phyloP scores from a whole-genome alignment of 768 basidiomycete species.

The Porphyrellus cyaneotinctus region DNA sequence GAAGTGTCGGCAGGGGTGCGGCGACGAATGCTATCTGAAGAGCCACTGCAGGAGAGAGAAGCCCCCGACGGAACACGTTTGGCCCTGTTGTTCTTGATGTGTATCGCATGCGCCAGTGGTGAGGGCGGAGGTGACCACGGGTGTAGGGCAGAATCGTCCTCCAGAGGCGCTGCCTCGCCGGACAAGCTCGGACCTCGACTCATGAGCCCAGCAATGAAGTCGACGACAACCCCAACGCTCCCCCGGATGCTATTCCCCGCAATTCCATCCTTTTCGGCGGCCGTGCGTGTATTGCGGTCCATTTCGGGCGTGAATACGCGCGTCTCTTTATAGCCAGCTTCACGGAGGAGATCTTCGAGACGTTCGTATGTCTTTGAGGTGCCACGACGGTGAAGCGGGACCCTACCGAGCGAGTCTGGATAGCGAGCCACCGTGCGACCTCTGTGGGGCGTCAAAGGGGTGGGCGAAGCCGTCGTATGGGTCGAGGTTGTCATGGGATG shows the following conservation, averaged over 20 bases:
- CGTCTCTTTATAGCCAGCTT: conserved; percentile 92
- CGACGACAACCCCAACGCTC: conserved; percentile 55
- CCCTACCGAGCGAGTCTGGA: conserved; percentile 56
- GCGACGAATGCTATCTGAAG: conserved; percentile 21
- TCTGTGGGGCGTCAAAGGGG: conserved; percentile 40
- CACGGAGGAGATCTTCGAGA: conserved; percentile 78
- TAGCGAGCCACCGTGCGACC: conserved; percentile 47
- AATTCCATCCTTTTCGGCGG: conserved; percentile 22
- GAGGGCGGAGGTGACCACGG: conserved; percentile 26
- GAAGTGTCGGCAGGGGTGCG: conserved; percentile 10
- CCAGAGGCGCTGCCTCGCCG: conserved; percentile 13
- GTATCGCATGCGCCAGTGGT: conserved; percentile 16
- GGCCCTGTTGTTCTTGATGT: conserved; percentile 7
- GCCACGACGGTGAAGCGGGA: conserved; percentile 73
- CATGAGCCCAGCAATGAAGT: conserved; percentile 62
- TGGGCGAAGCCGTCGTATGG: conserved; percentile 11
- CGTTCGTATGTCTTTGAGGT: conserved; percentile 79
- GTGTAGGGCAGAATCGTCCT: conserved; percentile 1
- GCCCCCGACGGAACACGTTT: conserved; percentile 12
- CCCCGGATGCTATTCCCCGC: conserved; percentile 38
- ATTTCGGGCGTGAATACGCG: conserved; percentile 83
- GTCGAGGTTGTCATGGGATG: conserved; percentile 9
- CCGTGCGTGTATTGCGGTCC: conserved; percentile 43
- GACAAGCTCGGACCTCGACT: conserved; percentile 22
- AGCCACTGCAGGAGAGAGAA: conserved; percentile 18